phyloP scores from a whole-genome alignment of 2,329 filamentous ascomycete genomes.

The Nemania diffusa region DNA sequence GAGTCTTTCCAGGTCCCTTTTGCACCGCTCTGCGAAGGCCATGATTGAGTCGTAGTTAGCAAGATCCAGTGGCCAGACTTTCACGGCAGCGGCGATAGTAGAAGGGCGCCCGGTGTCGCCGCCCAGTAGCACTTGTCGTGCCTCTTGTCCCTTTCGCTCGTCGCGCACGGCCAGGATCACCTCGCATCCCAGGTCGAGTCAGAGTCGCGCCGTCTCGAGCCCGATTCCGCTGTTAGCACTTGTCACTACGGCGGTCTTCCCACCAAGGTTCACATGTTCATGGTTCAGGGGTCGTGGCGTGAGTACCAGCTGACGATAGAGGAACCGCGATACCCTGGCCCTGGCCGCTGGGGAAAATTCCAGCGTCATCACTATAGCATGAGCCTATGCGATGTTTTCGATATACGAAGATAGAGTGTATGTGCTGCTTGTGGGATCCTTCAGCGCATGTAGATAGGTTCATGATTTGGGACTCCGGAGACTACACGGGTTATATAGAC shows the following conservation, averaged over 20 bases:
- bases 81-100: constrained; percentile 32
- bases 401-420: background rate
- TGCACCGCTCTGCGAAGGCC: constrained; percentile 50
- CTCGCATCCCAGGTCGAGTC: constrained; percentile 45
- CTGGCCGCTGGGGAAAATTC: constrained; percentile 28
- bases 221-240: constrained; percentile 51
- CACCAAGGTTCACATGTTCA: background rate
- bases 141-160: constrained; percentile 42
- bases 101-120: background rate
- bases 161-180: constrained; percentile 51
- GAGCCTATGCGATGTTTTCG: background rate
- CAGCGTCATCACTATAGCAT: background rate
- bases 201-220: constrained; percentile 48
- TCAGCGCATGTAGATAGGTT: no score
- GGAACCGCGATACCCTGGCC: constrained; percentile 13
- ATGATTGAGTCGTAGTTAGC: constrained; percentile 52
- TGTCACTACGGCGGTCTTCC: constrained; percentile 45
- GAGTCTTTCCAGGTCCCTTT: constrained; percentile 47
- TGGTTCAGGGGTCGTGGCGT: background rate
- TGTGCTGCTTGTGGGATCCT: no score
- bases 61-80: constrained; percentile 57
- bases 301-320: constrained; percentile 23
- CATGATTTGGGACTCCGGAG: no score
- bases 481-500: no score
- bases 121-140: background rate